Evolutionary conservation across 2,329 filamentous ascomycete species (phyloP).

Genomic region (Claviceps capensis): DNA sequence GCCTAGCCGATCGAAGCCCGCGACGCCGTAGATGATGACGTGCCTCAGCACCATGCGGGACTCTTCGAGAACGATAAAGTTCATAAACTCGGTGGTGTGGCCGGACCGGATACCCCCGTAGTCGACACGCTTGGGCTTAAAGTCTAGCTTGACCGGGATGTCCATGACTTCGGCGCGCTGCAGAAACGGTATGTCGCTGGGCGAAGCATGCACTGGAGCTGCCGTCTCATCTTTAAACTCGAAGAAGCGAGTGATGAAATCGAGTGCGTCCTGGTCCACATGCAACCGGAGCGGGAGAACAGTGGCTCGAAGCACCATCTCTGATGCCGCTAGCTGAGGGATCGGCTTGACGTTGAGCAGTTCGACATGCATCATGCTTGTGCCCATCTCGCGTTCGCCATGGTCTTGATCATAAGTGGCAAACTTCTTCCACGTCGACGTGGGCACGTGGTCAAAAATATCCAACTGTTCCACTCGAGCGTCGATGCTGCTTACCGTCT

Average conservation of each 20-base stretch:
- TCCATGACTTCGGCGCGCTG: slow-evolving; percentile 80
- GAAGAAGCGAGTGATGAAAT: slow-evolving; percentile 95
- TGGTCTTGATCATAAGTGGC: slow-evolving; percentile 83
- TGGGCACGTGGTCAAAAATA: slow-evolving; percentile 85
- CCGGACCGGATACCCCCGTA: slow-evolving; percentile 87
- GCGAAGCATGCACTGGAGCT: slow-evolving; percentile 35
- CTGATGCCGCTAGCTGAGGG: slow-evolving; percentile 70
- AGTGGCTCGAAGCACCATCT: slow-evolving; percentile 69
- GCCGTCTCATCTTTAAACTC: slow-evolving; percentile 78
- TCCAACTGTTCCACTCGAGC: slow-evolving; percentile 72
- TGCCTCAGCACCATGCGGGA: slow-evolving; percentile 76
- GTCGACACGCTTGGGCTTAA: slow-evolving; percentile 96
- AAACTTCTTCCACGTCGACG: slow-evolving; percentile 97
- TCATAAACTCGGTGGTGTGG: slow-evolving; percentile 96
- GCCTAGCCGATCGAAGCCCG: slow-evolving; percentile 80
- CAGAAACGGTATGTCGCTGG: slow-evolving; percentile 69
- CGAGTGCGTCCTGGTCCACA: slow-evolving; percentile 92
- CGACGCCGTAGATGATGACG: slow-evolving; percentile 83
- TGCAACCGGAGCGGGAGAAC: slow-evolving; percentile 79
- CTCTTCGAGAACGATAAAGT: slow-evolving; percentile 85
- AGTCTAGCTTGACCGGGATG: slow-evolving; percentile 74
- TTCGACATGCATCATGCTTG: slow-evolving; percentile 82
- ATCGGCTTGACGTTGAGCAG: slow-evolving; percentile 79
- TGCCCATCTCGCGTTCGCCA: slow-evolving; percentile 72
- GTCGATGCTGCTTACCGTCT: slow-evolving; percentile 80